Evolutionary conservation across 768 basidiomycete species (phyloP), one percentile per base, ranked within the genome.

Genomic region (Sistotremastrum niveocremeum): DNA sequence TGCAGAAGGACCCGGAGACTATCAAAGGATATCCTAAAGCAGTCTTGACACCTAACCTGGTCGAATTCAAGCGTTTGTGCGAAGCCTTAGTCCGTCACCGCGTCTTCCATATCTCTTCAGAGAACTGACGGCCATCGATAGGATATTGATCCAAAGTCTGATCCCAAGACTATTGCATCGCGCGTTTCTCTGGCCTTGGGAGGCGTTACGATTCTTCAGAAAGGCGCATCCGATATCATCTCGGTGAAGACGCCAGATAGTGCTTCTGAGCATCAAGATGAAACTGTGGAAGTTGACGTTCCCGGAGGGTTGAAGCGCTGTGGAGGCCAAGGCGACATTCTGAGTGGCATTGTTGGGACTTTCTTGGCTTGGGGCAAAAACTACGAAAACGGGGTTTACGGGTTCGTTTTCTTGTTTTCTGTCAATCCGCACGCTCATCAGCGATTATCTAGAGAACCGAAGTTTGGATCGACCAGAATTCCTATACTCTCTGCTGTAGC

Each of bases 351-450:
- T 39, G 82, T 90, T 7, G 95, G 91, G 0, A 77, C 89, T 2
- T 77, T 95, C 60, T 68, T 98, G 54, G 93, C 93, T 4, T 99
- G 95, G 94, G 89, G 85, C 4, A 85, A 84, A 60, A 89, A 86
- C 55, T 98, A 86, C 59, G 89, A 93, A 56, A 77, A 77, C 39
- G 85, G 90, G 10, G 75, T 73, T 1, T 89, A 82, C 53, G 82
- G 81, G 87, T 89, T 56, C 55, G 73, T 58, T 31, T 40, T 49
- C 12, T 35, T 32, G 5, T 30, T 44, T 12, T 12, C 12, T n/a
- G 11, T 11, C n/a, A 9, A 34, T 34, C 39, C 4, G 29, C 41
- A 32, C 34, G 36, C 35, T 38, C 40, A 47, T 47, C 46, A 39
- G 28, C 42, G 20, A 35, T 20, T 29, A 40, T 44, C 29, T 49